Evolutionary conservation across 805 yeast genomes (phyloP), one percentile per base, ranked within the genome.

Genomic region (Saccharomycopsis javanensis): DNA sequence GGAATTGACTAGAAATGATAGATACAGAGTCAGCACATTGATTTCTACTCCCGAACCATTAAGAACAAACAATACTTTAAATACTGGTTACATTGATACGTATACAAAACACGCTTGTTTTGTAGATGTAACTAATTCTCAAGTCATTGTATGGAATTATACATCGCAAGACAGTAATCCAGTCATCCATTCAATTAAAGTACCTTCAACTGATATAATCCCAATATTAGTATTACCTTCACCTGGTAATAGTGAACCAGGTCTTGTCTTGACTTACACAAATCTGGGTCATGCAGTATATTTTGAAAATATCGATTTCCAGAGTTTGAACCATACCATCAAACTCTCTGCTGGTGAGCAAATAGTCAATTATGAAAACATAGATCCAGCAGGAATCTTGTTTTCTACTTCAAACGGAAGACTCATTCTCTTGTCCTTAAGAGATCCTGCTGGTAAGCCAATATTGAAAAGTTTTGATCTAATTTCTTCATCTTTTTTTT

Each of bases 351-450:
- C 75, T 18, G 73, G 75, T 15, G 97, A 91, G 66, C 66, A 67
- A 31, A 72, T 89, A 16, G 78, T 81, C 1, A 64, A 75, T 38
- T 77, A 85, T 1, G 79, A 81, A 56, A 79, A 79, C 59, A 75
- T 85, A 10, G 88, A 83, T 61, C 91, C 94, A 0, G 81, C 86
- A 1, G 96, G 96, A 1, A 73, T 88, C 4, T 74, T 85, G 0
- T 65, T 85, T 7, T 79, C 89, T 6, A 88, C 97, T 0, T 79
- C 86, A 3, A 72, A 79, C 60, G 88, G 88, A 25, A 74, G 91
- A 59, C 79, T 85, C 48, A 67, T 84, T 5, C 72, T 87, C 48
- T 65, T 88, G 1, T 73, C 83, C 0, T 71, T 90, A 33, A 78
- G 85, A 60, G 94, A 89, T 67, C 74, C 79, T 51, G 74, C 79